Evolutionary conservation across 176 grass and related monocot species (phyloP), one percentile per base, ranked within the genome.

Genomic region (Phragmites australis): DNA sequence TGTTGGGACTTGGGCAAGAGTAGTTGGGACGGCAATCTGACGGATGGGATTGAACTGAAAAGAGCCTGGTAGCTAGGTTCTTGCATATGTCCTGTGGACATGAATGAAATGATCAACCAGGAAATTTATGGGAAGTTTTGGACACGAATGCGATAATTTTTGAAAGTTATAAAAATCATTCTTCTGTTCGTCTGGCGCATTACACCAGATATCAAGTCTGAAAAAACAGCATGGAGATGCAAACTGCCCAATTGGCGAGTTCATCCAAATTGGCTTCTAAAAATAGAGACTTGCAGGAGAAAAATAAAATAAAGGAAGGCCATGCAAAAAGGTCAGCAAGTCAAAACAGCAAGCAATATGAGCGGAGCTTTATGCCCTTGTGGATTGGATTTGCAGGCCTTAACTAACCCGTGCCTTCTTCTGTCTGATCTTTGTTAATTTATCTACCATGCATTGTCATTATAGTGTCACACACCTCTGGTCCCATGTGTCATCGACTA

Each of bases 401-500:
- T 61, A 76, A 61, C 48, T 85, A 59, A 72, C 65, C 77, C 65
- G 70, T 82, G 72, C 55, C 27, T 55, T 57, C 22, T 71, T 62
- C 37, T 65, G 54, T 54, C 49, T 77, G 72, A 82, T 86, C 71
- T 65, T 63, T 42, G 21, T 19, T 69, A 40, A 31, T 47, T n/a
- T 18, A 40, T 54, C 25, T 26, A 45, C 41, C n/a, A 44, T 68
- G 3, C 31, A 30, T 66, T 65, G 72, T 5, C 77, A 87, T 79
- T 77, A 87, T 86, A 83, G 79, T 34, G 90, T 43, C 76, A 73
- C 42, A 68, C 82, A 57, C 75, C 21, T 43, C 81, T 55, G 77
- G 78, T 42, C 85, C 85, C 85, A 79, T 75, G 80, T 87, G 72
- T 84, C 59, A 30, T 88, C 65, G 55, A 85, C 81, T 81, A 69